Evolutionary conservation across 23 red algal genomes (phyloP).

Genomic region (Pyropia yezoensis): DNA sequence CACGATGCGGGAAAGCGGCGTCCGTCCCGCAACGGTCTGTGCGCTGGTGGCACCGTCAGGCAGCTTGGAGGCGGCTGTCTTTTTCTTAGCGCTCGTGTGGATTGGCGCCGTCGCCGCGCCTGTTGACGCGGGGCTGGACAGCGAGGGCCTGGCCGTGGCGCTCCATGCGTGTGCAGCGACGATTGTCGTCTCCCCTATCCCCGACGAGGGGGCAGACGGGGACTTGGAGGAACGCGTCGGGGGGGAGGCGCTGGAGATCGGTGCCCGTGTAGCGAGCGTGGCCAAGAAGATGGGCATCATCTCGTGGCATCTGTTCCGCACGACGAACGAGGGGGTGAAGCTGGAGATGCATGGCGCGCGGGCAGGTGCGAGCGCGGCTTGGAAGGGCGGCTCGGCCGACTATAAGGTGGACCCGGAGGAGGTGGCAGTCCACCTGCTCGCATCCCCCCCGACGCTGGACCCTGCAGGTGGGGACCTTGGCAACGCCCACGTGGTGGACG

Average conservation of each 20-base stretch:
- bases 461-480: background rate
- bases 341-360: background rate
- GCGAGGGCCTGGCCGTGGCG: background rate
- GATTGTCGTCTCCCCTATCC: background rate
- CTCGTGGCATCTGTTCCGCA: background rate
- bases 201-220: background rate
- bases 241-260: conserved; percentile 9
- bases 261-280: background rate
- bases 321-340: background rate
- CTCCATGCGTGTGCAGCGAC: background rate
- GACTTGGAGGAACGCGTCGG: background rate
- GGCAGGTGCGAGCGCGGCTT: background rate
- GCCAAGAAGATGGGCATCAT: conserved; percentile 1
- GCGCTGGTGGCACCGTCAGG: background rate
- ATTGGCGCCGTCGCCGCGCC: background rate
- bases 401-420: conserved; percentile 1
- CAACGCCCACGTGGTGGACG: conserved; percentile 7
- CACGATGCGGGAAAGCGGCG: background rate
- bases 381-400: background rate
- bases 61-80: conserved; percentile 4
- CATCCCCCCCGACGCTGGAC: background rate
- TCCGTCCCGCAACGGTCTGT: background rate
- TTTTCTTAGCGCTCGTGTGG: background rate
- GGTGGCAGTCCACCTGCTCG: background rate
- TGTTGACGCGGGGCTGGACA: background rate